Base-by-base conservation (phyloP, 345 rosid species). In the Ailanthus altissimus region DNA sequence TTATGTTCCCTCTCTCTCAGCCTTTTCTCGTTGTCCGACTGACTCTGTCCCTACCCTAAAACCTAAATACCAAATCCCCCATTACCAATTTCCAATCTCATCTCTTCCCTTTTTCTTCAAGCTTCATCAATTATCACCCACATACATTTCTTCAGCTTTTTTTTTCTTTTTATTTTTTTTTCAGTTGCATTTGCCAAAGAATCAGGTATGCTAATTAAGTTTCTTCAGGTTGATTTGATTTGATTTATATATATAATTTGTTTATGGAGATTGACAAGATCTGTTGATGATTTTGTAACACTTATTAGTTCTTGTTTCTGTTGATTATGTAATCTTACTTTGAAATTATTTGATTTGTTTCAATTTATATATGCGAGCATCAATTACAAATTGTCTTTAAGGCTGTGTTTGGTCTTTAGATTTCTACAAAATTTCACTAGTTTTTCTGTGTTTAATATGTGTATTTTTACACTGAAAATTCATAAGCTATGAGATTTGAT, bases 1-100 rank as follows among this genome's bases (percentile, higher is more conserved):
- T 72, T 42, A 72, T 72, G 64, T 67, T 66, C 72, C 75, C 79
- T 45, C 84, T 74, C 74, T 63, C 74, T 69, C 77, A 40, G 16
- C 53, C 74, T 67, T 78, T 78, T 78, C 80, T 68, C 59, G 11
- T 73, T 78, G 80, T n/a, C n/a, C n/a, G n/a, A n/a, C n/a, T n/a
- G n/a, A n/a, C n/a, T n/a, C n/a, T n/a, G n/a, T 78, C 84, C 42
- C 6, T 38, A 69, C 49, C 36, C 73, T 3, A 32, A 15, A 69
- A 47, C 21, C 16, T 1, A 5, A 43, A n/a, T n/a, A n/a, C n/a
- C n/a, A n/a, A n/a, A n/a, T n/a, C 59, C 63, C 50, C 53, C 20
- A 6, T 32, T 8, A 10, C 38, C 3, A 32, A 32, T 1, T 32
- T 32, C 38, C 3, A 32, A 32, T 32, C 38, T 32, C 1, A 32